Evolutionary conservation across 306 rosid genomes (phyloP).

Genomic region (Cucumis hystrix): DNA sequence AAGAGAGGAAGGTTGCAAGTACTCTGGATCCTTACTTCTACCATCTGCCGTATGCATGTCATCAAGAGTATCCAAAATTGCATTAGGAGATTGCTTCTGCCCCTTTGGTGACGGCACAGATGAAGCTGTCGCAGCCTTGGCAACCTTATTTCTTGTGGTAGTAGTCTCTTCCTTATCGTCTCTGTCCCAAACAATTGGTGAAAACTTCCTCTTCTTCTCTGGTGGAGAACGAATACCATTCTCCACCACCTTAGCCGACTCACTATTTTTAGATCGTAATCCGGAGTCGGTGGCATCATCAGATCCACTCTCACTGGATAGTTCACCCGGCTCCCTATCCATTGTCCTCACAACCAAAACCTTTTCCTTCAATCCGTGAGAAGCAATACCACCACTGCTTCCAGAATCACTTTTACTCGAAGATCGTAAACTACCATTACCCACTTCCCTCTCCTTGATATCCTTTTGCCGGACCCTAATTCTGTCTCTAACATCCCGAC

Average conservation of each 20-base stretch:
- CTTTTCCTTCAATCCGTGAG: slow-evolving; percentile 45
- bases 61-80: slow-evolving; percentile 26
- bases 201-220: slow-evolving; percentile 79
- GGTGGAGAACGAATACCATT: slow-evolving; percentile 29
- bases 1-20: slow-evolving; percentile 13
- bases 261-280: slow-evolving; percentile 20
- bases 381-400: slow-evolving; percentile 25
- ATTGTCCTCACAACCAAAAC: slow-evolving; percentile 28
- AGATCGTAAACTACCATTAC: slow-evolving; percentile 42
- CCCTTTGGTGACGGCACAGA: slow-evolving; percentile 50
- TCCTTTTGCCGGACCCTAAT: slow-evolving; percentile 49
- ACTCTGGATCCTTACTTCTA: slow-evolving; percentile 15
- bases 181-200: slow-evolving; percentile 89
- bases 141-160: slow-evolving; percentile 29
- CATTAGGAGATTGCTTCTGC: slow-evolving; percentile 28
- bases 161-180: slow-evolving; percentile 45
- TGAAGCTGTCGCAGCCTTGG: slow-evolving; percentile 18
- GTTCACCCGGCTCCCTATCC: slow-evolving; percentile 92
- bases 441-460: slow-evolving; percentile 37
- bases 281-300: slow-evolving; percentile 71
- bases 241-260: slow-evolving; percentile 21
- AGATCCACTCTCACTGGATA: slow-evolving; percentile 92
- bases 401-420: slow-evolving; percentile 64
- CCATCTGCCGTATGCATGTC: slow-evolving; percentile 18
- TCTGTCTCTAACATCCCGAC: slow-evolving; percentile 44